phyloP scores from a whole-genome alignment of 2,329 filamentous ascomycete genomes.

The Madurella fahalii region DNA sequence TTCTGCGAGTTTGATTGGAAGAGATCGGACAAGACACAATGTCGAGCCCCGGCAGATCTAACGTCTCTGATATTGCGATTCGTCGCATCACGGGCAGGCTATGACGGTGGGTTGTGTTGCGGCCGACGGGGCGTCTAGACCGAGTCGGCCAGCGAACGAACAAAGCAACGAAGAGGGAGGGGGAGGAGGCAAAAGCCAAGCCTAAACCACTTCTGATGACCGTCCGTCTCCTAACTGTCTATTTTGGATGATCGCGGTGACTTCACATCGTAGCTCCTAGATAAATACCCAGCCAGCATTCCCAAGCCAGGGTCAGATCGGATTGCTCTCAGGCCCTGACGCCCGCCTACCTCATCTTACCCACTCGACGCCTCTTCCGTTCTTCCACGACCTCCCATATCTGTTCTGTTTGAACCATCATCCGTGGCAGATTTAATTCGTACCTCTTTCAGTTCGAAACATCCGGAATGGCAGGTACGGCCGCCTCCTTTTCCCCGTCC shows the following conservation, averaged over 20 bases:
- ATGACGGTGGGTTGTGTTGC: neutral
- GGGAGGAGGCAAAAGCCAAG: neutral
- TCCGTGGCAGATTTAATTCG: neutral
- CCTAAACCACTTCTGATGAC: neutral
- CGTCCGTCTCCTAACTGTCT: too few relatives aligned
- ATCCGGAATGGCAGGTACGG: slow-evolving; percentile 7
- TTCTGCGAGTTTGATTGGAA: neutral
- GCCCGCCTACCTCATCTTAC: neutral
- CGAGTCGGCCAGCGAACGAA: neutral
- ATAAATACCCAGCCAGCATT: too few relatives aligned
- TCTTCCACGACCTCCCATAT: neutral
- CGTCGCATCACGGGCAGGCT: neutral
- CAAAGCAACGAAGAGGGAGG: neutral
- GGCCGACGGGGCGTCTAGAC: neutral
- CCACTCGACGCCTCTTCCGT: neutral
- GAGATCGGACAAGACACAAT: neutral
- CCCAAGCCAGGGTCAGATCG: neutral
- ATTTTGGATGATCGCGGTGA: too few relatives aligned
- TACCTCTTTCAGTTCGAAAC: neutral
- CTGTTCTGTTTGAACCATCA: neutral
- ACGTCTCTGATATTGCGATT: neutral
- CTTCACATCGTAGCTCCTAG: too few relatives aligned
- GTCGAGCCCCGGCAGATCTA: neutral
- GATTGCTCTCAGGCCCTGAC: neutral
- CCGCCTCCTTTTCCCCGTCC: neutral